phyloP scores from a whole-genome alignment of 176 grass and related monocot species.

The Raddia distichophylla region DNA sequence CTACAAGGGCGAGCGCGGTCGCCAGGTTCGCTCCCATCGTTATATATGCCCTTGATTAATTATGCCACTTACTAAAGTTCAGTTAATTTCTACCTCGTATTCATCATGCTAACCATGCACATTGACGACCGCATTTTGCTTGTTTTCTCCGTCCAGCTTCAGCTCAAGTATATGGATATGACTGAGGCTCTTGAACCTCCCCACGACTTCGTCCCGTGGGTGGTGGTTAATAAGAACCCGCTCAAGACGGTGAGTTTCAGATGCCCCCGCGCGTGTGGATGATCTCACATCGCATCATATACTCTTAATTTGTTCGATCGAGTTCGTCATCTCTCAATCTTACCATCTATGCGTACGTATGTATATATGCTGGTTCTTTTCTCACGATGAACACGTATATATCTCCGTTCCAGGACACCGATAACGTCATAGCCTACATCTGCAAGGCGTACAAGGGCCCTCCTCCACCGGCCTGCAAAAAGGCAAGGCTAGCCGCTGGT shows the following conservation, averaged over 20 bases:
- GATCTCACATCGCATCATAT: background rate
- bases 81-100: too few species aligned
- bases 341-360: too few species aligned
- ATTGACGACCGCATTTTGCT: background rate
- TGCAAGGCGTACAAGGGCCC: slow-evolving; percentile 82
- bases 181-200: slow-evolving; percentile 74
- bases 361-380: background rate
- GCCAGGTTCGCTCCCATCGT: slow-evolving; percentile 45
- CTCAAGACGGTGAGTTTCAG: slow-evolving; percentile 57
- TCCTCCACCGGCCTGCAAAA: slow-evolving; percentile 57
- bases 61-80: background rate
- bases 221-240: slow-evolving; percentile 80
- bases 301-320: background rate
- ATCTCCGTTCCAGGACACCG: slow-evolving; percentile 60
- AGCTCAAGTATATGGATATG: slow-evolving; percentile 71
- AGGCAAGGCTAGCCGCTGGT: slow-evolving; percentile 13
- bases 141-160: slow-evolving; percentile 53
- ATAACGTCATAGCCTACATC: slow-evolving; percentile 66
- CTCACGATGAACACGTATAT: background rate
- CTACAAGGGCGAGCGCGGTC: slow-evolving; percentile 55
- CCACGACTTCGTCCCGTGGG: slow-evolving; percentile 87
- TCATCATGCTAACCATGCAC: background rate
- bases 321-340: background rate
- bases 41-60: background rate
- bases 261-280: background rate